Percentiles rank a stretch among this genome's conserved stretches.
Conservation (phyloP, 2,329 filamentous ascomycete species). For the Neonectria neomacrospora region DNA sequence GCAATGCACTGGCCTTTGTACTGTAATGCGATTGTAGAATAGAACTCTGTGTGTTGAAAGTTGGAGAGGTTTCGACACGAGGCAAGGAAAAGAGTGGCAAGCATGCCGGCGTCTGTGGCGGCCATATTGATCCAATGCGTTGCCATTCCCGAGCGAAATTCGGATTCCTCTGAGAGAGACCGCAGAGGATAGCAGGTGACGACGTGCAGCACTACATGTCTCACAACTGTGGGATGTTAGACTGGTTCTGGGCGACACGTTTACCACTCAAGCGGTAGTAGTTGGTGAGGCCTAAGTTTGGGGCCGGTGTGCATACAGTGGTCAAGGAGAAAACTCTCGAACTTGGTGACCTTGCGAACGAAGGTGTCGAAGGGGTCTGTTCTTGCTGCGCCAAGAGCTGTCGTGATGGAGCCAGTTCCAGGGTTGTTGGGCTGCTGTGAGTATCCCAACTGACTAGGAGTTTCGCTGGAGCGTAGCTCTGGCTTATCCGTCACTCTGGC, state of each 20-base stretch:
- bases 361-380: constrained; percentile 29
- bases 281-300: not conserved
- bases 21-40: constrained; percentile 5
- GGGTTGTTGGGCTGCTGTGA: not conserved
- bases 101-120: constrained; percentile 35
- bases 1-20: constrained; percentile 34
- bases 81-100: constrained; percentile 32
- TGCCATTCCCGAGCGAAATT: constrained; percentile 25
- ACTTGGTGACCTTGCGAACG: constrained; percentile 3
- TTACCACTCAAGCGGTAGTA: not conserved
- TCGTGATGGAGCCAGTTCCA: not conserved
- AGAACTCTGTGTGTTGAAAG: constrained; percentile 19
- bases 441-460: too few species aligned
- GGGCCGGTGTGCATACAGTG: constrained; percentile 25
- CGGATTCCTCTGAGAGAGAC: constrained; percentile 1
- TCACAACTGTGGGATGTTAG: constrained; percentile 13
- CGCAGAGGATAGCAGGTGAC: constrained; percentile 20
- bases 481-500: not conserved
- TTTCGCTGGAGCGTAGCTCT: not conserved
- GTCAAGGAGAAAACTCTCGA: constrained; percentile 30
- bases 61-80: constrained; percentile 31
- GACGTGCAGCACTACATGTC: constrained; percentile 2
- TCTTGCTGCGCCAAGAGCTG: constrained; percentile 15
- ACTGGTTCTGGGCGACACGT: fast-evolving
- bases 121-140: constrained; percentile 34